These are phyloP conservation scores for Hirsutella rhossiliensis DNA, from an alignment of 2,329 filamentous ascomycete genomes.

Conservation along the genomic window DNA sequence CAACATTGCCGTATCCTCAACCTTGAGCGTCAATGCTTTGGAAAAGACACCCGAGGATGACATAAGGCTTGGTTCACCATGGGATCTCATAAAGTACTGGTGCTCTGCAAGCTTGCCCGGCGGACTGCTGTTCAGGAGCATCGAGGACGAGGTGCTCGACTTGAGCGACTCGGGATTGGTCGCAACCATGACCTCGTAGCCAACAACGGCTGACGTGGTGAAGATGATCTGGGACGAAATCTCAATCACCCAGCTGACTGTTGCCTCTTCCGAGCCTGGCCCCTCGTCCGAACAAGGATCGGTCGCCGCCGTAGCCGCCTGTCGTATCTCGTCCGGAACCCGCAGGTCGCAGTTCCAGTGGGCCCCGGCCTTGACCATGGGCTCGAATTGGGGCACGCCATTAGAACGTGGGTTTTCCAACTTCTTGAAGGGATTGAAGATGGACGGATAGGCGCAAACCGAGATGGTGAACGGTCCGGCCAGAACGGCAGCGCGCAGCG, in stretches of 20 bases:
- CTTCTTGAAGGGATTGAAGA: conserved; percentile 73
- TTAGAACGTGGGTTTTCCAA: conserved; percentile 57
- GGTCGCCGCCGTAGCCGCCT: conserved; percentile 40
- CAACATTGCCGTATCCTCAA: conserved; percentile 81
- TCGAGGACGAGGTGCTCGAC: conserved; percentile 34
- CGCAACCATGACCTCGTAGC: conserved; percentile 77
- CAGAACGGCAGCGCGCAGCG: conserved; percentile 86
- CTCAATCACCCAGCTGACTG: conserved; percentile 79
- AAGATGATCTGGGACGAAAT: conserved; percentile 90
- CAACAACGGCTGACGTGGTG: conserved; percentile 74
- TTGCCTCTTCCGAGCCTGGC: conserved; percentile 30
- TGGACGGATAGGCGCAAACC: conserved; percentile 71
- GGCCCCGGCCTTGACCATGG: conserved; percentile 89
- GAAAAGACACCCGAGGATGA: conserved; percentile 74
- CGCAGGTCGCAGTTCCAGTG: conserved; percentile 70
- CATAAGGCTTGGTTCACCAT: conserved; percentile 45
- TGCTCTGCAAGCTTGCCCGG: conserved; percentile 69
- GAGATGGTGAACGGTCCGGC: conserved; percentile 91
- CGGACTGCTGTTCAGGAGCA: conserved; percentile 32
- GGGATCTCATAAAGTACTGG: conserved; percentile 47
- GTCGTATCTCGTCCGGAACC: conserved; percentile 67
- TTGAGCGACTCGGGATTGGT: conserved; percentile 75
- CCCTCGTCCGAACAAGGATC: conserved; percentile 33
- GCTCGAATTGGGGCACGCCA: conserved; percentile 83
- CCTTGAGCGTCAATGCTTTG: conserved; percentile 60